A percentile compares a stretch with the other conserved stretches of the same genome.
Evolutionary conservation across 163 green algal genomes (phyloP).

Genomic region (Scenedesmus sp.): DNA sequence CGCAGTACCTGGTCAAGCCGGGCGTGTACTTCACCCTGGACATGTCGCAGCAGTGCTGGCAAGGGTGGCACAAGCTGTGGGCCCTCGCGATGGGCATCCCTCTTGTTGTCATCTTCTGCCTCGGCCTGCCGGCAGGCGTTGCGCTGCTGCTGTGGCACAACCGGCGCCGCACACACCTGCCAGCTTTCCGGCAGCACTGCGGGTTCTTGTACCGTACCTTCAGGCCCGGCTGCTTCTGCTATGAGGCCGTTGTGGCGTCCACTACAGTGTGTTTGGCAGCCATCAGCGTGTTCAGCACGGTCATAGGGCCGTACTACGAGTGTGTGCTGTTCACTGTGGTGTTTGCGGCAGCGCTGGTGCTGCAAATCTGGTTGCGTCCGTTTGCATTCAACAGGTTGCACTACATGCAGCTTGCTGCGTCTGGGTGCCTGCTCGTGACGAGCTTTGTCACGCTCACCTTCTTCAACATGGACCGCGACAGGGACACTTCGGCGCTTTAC

Average conservation of each 20-base stretch:
- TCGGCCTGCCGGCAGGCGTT: background rate
- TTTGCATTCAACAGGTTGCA: constrained; percentile 22
- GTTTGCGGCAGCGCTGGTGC: background rate
- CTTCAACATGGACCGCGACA: background rate
- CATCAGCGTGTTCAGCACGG: background rate
- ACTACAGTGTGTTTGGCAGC: constrained; percentile 1
- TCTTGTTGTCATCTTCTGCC: background rate
- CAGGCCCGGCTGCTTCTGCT: background rate
- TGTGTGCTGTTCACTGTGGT: constrained; percentile 2
- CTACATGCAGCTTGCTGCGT: constrained; percentile 16
- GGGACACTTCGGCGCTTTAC: background rate
- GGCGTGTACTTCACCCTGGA: background rate
- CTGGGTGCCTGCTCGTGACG: background rate
- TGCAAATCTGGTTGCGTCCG: constrained; percentile 2
- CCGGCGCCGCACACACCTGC: background rate
- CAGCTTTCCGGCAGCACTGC: constrained; percentile 4
- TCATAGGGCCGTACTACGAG: constrained; percentile 23
- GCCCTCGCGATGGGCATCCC: constrained; percentile 8
- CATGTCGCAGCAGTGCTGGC: constrained; percentile 2
- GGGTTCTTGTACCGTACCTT: constrained; percentile 33
- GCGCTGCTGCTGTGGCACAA: background rate
- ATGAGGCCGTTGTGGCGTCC: constrained; percentile 15
- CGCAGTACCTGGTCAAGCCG: background rate
- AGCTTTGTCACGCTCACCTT: constrained; percentile 27
- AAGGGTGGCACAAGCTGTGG: constrained; percentile 12